Base-by-base conservation (phyloP, 148 eudicot species). In the Fagopyrum tataricum region DNA sequence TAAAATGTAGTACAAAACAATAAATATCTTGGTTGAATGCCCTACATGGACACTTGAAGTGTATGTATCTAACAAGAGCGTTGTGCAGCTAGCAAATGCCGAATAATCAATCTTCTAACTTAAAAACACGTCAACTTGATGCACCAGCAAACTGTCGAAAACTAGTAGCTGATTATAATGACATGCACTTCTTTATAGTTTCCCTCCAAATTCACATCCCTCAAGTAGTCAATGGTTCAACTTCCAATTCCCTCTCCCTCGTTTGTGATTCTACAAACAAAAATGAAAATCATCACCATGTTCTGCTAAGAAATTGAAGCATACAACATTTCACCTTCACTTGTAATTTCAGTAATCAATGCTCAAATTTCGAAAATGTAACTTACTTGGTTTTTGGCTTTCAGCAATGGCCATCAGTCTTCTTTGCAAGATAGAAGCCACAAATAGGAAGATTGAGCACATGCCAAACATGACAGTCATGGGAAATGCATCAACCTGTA, bases 391-490 rank as follows among this genome's bases (percentile, higher is more conserved):
- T 48, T 75, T 80, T 88, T 91, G 42, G 77, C 98, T 85, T 78
- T 91, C 98, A 69, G 93, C 80, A 18, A 95, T 86, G 58, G 77
- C 90, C 80, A 79, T 79, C 78, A 93, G 95, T 43, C 98, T 86
- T 81, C 90, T 89, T 76, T 93, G 98, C 80, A 93, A 73, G 73
- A 93, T 81, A 73, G 88, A 85, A n/a, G 97, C 95, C 72, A 91
- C 84, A 17, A 88, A 84, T 73, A 93, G 92, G 85, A 93, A 93
- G 78, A 93, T 86, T 9, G 98, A 91, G 97, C 98, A 93, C 98
- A 93, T 91, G 37, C 98, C 98, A 47, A 93, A 93, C 98, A 93
- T 93, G 68, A 93, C 81, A 20, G 98, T 87, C 76, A 93, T 91
- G 11, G 98, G 98, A 81, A 93, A 93, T 48, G 98, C 98, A 79